These are phyloP conservation scores for Rhizopus arrhizus DNA, from an alignment of 371 early-diverging fungal genomes.

Conservation along the genomic window DNA sequence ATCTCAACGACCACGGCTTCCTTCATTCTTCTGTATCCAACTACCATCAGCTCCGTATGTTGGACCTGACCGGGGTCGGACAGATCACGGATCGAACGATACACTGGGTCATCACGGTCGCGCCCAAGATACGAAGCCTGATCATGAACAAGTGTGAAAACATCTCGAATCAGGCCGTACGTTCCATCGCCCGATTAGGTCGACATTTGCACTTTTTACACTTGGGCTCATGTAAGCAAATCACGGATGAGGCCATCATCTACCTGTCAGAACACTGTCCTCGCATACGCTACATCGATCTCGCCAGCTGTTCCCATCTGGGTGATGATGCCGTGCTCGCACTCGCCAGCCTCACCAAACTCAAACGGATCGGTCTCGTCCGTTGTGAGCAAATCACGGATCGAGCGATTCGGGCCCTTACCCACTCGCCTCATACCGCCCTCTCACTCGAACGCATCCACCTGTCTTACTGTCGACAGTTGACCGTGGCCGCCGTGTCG, in stretches of 20 bases:
- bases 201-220: slow-evolving; percentile 65
- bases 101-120: slow-evolving; percentile 49
- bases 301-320: slow-evolving; percentile 60
- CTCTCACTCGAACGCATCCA: slow-evolving; percentile 66
- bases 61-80: slow-evolving; percentile 58
- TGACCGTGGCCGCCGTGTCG: slow-evolving; percentile 55
- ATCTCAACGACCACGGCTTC: slow-evolving; percentile 56
- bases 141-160: slow-evolving; percentile 62
- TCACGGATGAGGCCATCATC: slow-evolving; percentile 58
- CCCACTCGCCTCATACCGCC: slow-evolving; percentile 50
- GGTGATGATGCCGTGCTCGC: slow-evolving; percentile 60
- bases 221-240: slow-evolving; percentile 59
- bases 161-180: slow-evolving; percentile 57
- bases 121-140: slow-evolving; percentile 63
- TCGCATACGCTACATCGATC: slow-evolving; percentile 65
- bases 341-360: slow-evolving; percentile 57
- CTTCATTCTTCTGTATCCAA: slow-evolving; percentile 28
- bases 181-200: slow-evolving; percentile 54
- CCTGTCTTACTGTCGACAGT: slow-evolving; percentile 59
- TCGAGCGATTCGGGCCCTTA: slow-evolving; percentile 56
- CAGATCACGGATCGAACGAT: slow-evolving; percentile 59
- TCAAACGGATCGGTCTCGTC: slow-evolving; percentile 66
- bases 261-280: slow-evolving; percentile 59
- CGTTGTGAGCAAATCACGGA: slow-evolving; percentile 66
- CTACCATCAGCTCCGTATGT: slow-evolving; percentile 62